phyloP scores from a whole-genome alignment of 805 yeast genomes.

The Pichia occidentalis region DNA sequence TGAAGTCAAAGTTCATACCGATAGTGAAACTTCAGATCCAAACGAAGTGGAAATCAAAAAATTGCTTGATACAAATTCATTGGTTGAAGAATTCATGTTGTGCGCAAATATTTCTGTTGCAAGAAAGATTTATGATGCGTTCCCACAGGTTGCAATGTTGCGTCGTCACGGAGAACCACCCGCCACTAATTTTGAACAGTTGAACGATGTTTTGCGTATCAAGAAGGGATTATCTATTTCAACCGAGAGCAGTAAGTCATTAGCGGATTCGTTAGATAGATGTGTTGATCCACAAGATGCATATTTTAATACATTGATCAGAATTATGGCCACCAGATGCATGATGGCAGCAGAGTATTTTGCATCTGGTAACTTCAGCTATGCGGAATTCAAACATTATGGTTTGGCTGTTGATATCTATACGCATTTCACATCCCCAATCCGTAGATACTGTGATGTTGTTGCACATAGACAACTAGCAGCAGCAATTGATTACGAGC shows the following conservation, averaged over 20 bases:
- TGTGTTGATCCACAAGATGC: conserved; percentile 80
- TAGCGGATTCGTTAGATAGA: conserved; percentile 89
- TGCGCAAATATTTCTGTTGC: conserved; percentile 96
- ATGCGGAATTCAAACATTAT: conserved; percentile 90
- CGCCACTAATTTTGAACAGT: conserved; percentile 78
- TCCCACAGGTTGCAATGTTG: conserved; percentile 97
- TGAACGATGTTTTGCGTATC: conserved; percentile 82
- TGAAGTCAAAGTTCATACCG: conserved; percentile 95
- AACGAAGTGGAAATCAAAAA: conserved; percentile 90
- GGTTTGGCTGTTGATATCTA: conserved; percentile 97
- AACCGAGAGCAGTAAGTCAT: conserved; percentile 77
- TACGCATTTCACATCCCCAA: conserved; percentile 98
- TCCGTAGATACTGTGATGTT: conserved; percentile 95
- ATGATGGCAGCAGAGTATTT: conserved; percentile 99
- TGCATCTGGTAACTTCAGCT: conserved; percentile 82
- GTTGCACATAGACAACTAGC: conserved; percentile 97
- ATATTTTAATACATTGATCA: conserved; percentile 84
- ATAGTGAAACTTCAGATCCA: conserved; percentile 95
- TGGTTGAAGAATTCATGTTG: conserved; percentile 98
- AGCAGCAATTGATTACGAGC: conserved; percentile 95
- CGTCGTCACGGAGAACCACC: conserved; percentile 99
- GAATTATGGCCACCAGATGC: conserved; percentile 97
- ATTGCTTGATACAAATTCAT: conserved; percentile 82
- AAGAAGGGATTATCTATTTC: conserved; percentile 72
- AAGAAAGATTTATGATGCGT: conserved; percentile 80